phyloP scores from a whole-genome alignment of 768 basidiomycete genomes.

The Mycena pura region DNA sequence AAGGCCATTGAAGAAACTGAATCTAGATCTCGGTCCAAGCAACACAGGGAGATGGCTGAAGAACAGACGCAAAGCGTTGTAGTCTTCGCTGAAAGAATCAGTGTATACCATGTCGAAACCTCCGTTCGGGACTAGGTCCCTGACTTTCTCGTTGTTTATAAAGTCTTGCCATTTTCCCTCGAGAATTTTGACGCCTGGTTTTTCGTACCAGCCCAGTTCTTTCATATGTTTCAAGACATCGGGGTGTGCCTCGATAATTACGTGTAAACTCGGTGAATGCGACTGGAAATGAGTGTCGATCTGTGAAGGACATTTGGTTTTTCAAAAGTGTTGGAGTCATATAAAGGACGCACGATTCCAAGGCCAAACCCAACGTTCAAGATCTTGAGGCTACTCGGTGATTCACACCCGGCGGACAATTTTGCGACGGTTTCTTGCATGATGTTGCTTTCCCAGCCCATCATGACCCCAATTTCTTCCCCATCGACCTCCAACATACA shows the following conservation, averaged over 20 bases:
- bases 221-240: slow-evolving; percentile 89
- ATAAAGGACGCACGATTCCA: slow-evolving; percentile 71
- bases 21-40: slow-evolving; percentile 76
- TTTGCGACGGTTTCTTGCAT: slow-evolving; percentile 82
- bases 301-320: slow-evolving; percentile 48
- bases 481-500: slow-evolving; percentile 71
- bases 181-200: slow-evolving; percentile 76
- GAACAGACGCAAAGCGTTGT: slow-evolving; percentile 79
- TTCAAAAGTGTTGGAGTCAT: background rate
- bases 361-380: slow-evolving; percentile 95
- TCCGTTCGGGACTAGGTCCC: slow-evolving; percentile 48
- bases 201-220: slow-evolving; percentile 77
- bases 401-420: slow-evolving; percentile 63
- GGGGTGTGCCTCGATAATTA: slow-evolving; percentile 94
- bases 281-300: slow-evolving; percentile 85
- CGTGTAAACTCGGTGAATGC: slow-evolving; percentile 72
- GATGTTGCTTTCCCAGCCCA: slow-evolving; percentile 95
- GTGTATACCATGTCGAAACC: slow-evolving; percentile 92
- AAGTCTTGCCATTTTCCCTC: slow-evolving; percentile 97
- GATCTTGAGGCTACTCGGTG: slow-evolving; percentile 61
- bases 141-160: slow-evolving; percentile 63
- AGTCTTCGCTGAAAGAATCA: slow-evolving; percentile 93
- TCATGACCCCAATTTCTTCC: slow-evolving; percentile 97
- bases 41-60: slow-evolving; percentile 84
- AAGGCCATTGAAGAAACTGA: slow-evolving; percentile 97